Conservation (phyloP, 352 stramenopile genomes). For the Phytophthora sojae region DNA sequence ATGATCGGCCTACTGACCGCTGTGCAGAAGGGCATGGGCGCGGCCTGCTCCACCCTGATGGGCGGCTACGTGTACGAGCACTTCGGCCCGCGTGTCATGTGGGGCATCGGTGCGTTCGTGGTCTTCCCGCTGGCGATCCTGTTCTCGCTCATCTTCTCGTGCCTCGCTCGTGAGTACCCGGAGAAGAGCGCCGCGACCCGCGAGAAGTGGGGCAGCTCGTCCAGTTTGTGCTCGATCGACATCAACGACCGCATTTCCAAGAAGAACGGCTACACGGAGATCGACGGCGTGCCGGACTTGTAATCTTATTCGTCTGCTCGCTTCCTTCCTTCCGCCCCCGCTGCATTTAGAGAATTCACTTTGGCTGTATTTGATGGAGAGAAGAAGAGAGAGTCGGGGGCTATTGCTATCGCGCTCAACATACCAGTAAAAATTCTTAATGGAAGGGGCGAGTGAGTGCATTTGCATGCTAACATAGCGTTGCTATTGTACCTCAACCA, state of each 20-base stretch:
- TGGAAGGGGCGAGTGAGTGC: constrained; percentile 12
- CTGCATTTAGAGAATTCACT: constrained; percentile 19
- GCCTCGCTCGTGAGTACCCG: constrained; percentile 45
- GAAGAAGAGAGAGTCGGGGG: background rate
- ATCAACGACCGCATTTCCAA: constrained; percentile 40
- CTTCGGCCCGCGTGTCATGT: constrained; percentile 67
- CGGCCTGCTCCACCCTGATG: constrained; percentile 65
- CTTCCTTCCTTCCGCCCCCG: constrained; percentile 10
- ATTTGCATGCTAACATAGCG: constrained; percentile 30
- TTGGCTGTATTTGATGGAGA: constrained; percentile 6
- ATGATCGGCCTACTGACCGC: constrained; percentile 76
- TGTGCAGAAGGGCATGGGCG: constrained; percentile 73
- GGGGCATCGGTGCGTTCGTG: constrained; percentile 55
- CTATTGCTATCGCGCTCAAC: background rate
- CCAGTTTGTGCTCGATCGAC: constrained; percentile 41
- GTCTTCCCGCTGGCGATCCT: constrained; percentile 60
- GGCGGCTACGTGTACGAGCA: constrained; percentile 80
- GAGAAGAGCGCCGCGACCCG: constrained; percentile 36
- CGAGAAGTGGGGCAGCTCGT: constrained; percentile 41
- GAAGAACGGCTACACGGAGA: constrained; percentile 36
- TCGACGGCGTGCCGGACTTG: constrained; percentile 27
- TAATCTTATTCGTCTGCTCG: constrained; percentile 18
- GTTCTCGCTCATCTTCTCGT: constrained; percentile 56
- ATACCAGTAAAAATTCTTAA: constrained; percentile 13
- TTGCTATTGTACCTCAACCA: background rate